phyloP scores from a whole-genome alignment of 1,139 yeast species.

The Blastobotrys apis region DNA sequence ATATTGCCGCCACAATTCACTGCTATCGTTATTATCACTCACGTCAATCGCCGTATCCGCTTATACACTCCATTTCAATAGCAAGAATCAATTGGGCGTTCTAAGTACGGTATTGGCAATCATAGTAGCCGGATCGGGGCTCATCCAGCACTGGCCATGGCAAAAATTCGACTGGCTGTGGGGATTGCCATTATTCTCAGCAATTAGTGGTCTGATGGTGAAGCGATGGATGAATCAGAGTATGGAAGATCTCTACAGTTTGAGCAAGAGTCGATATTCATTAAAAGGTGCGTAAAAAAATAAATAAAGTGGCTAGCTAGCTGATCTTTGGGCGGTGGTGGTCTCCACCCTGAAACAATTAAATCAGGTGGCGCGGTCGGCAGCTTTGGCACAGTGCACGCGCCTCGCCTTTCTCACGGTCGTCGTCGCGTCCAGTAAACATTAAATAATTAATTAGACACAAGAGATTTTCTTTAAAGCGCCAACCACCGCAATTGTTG shows the following conservation, averaged over 20 bases:
- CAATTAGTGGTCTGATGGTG: slow-evolving; percentile 25
- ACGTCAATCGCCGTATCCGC: slow-evolving; percentile 27
- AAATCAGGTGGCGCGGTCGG: no score
- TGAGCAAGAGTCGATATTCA: slow-evolving; percentile 27
- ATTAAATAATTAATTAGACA: no score
- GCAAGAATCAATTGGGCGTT: slow-evolving; percentile 13
- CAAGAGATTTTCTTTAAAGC: no score
- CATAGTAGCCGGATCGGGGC: slow-evolving; percentile 25
- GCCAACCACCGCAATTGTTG: no score
- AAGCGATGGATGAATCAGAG: slow-evolving; percentile 31
- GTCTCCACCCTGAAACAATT: no score
- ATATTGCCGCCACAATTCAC: slow-evolving; percentile 31
- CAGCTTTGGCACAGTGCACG: no score
- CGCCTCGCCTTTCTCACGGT: no score
- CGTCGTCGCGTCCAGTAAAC: no score
- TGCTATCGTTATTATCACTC: slow-evolving; percentile 32
- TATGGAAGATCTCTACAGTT: slow-evolving; percentile 20
- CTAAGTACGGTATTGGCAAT: slow-evolving; percentile 24
- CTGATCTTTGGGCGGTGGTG: neutral
- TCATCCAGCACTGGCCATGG: slow-evolving; percentile 29
- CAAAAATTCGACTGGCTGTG: slow-evolving; percentile 32
- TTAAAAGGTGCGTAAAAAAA: slow-evolving; percentile 30
- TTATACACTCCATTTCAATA: slow-evolving; percentile 22
- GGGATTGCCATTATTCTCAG: slow-evolving; percentile 30
- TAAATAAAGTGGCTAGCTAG: no score